Evolutionary conservation across 352 stramenopile genomes (phyloP), one percentile per base, ranked within the genome.

Genomic region (Phytopythium sindhum): DNA sequence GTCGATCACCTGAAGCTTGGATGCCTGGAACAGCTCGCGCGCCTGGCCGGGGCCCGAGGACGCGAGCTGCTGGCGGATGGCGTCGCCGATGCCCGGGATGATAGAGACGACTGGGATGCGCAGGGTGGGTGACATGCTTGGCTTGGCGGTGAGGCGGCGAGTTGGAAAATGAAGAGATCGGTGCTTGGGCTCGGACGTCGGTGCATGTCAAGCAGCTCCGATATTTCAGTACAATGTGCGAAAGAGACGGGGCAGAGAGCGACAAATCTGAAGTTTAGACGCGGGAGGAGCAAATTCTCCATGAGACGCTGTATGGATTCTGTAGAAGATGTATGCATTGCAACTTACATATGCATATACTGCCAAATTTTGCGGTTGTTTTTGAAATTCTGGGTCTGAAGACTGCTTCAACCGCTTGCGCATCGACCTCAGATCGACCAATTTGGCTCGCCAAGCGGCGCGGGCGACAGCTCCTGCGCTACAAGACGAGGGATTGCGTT

Each of bases 101-200:
- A 74, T 72, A 10, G 70, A 73, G 54, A 74, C 65, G 41, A 77
- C 70, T 24, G 70, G 70, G 4, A 77, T 58, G 52, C 52, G 52
- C 19, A 58, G 52, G 0, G 52, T 5, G 21, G 52, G n/a, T 8
- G 52, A 58, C 52, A 58, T 58, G 31, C 21, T 48, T n/a, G 39
- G 39, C 28, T 41, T 57, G 31, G 3, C 15, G 28, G 15, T 14
- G 33, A 58, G 52, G 31, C 10, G 52, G 33, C 29, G 21, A 45
- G 21, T 29, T 28, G 28, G 10, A 10, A 31, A 58, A 45, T 58
- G 29, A 35, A 11, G 28, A 37, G 7, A 4, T 51, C 45, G 45
- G 47, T n/a, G 47, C 47, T 53, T 51, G 44, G 44, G 23, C 21
- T 9, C 33, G 10, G 3, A 39, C 10, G 33, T 39, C 14, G 33